Evolutionary conservation across 2,329 filamentous ascomycete species (phyloP).

Genomic region (Fusarium verrucosum): DNA sequence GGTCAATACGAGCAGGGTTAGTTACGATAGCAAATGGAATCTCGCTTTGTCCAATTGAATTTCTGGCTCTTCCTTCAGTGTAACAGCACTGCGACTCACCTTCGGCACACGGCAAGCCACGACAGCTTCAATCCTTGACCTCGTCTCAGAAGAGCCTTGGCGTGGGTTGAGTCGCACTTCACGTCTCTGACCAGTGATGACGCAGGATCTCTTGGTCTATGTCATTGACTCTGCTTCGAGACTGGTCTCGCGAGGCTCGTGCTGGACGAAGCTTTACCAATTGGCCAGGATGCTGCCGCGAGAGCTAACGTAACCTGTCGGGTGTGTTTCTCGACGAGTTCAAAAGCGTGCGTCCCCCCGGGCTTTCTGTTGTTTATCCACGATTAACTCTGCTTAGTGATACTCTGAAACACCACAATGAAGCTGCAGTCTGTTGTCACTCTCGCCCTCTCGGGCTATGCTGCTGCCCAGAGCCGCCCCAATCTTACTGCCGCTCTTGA

Average conservation of each 20-base stretch:
- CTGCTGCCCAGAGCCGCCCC: conserved; percentile 33
- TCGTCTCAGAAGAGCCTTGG: conserved; percentile 18
- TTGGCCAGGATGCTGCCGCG: conserved; percentile 22
- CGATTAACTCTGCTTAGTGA: conserved; percentile 11
- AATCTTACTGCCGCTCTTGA: conserved; percentile 40
- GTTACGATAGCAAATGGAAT: conserved; percentile 27
- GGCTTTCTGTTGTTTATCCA: background rate
- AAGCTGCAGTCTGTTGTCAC: conserved; percentile 33
- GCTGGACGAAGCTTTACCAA: conserved; percentile 10
- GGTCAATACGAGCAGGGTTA: conserved; percentile 13
- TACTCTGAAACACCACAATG: conserved; percentile 26
- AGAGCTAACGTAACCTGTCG: conserved; percentile 3
- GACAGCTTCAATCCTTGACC: conserved; percentile 13
- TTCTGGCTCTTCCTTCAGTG: background rate
- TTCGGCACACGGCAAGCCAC: conserved; percentile 22
- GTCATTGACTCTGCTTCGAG: conserved; percentile 39
- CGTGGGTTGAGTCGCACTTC: conserved; percentile 20
- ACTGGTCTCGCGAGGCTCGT: conserved; percentile 19
- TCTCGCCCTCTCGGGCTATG: conserved; percentile 35
- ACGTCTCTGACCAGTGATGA: conserved; percentile 28
- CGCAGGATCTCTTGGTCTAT: conserved; percentile 33
- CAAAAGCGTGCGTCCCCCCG: conserved; percentile 13
- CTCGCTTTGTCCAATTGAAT: conserved; percentile 18
- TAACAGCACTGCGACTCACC: conserved; percentile 14
- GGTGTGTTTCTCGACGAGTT: conserved; percentile 2